Conservation (phyloP, 2,329 filamentous ascomycete genomes). For the Hypoxylon sp. region DNA sequence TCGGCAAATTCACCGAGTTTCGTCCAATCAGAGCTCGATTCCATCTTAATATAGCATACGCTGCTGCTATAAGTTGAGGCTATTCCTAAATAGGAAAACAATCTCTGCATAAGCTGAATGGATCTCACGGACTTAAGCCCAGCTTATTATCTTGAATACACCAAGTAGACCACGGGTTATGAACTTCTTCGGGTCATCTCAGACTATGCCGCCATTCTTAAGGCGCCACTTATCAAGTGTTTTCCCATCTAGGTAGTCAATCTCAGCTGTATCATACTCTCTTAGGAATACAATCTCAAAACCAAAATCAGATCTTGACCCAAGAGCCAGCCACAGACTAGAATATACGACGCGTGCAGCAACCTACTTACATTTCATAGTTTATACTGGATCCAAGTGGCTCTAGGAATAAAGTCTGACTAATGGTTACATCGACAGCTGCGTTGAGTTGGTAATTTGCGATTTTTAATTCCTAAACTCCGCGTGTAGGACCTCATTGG, state of each 20-base stretch:
- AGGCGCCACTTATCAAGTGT: conserved; percentile 6
- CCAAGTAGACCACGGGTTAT: conserved; percentile 16
- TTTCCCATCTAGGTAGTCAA: conserved; percentile 30
- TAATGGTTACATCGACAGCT: not conserved
- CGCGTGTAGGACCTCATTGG: not conserved
- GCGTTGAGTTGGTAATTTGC: not conserved
- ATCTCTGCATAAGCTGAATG: conserved; percentile 29
- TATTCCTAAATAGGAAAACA: conserved; percentile 39
- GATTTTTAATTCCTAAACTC: not conserved
- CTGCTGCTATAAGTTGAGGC: conserved; percentile 2
- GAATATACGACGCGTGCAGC: not conserved
- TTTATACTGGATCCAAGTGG: not conserved
- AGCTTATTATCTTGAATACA: not conserved
- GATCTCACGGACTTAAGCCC: conserved; percentile 6
- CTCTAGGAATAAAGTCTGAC: not conserved
- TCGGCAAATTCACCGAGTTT: too few relatives aligned
- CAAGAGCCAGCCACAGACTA: not conserved
- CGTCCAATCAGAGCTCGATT: conserved; percentile 20
- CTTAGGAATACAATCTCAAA: conserved; percentile 23
- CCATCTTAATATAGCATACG: conserved; percentile 17
- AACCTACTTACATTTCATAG: not conserved
- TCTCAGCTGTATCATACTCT: conserved; percentile 13
- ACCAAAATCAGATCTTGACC: not conserved
- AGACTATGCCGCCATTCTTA: conserved; percentile 8
- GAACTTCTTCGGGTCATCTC: conserved; percentile 1